Evolutionary conservation across 768 basidiomycete genomes (phyloP).

Genomic region (Tricholoma bakamatsutake): DNA sequence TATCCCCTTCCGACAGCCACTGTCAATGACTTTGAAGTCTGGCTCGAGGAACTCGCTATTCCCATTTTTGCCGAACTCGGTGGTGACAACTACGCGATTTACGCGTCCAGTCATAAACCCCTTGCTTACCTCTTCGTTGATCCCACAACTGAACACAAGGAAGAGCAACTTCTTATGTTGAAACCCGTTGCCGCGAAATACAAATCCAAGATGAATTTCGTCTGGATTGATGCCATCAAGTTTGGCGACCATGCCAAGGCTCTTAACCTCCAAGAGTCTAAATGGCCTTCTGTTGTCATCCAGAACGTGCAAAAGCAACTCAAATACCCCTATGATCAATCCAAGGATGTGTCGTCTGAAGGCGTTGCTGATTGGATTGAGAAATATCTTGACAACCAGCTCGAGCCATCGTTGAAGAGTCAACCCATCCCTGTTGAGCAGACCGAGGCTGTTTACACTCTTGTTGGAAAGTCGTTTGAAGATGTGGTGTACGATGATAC

Average conservation of each 20-base stretch:
- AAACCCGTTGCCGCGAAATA: constrained; percentile 73
- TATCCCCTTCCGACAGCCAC: constrained; percentile 53
- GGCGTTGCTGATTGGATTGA: constrained; percentile 54
- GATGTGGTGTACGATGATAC: constrained; percentile 76
- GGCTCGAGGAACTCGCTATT: constrained; percentile 78
- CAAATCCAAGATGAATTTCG: constrained; percentile 91
- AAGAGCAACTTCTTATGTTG: constrained; percentile 59
- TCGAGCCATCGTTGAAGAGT: constrained; percentile 85
- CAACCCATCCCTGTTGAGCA: constrained; percentile 81
- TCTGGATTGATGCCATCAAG: constrained; percentile 95
- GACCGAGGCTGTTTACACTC: constrained; percentile 71
- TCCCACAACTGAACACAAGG: constrained; percentile 59
- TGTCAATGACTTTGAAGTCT: constrained; percentile 60
- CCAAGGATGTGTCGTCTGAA: constrained; percentile 50
- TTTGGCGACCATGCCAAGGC: constrained; percentile 95
- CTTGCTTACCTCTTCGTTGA: constrained; percentile 95
- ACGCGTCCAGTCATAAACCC: constrained; percentile 78
- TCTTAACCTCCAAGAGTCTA: constrained; percentile 76
- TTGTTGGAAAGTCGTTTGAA: constrained; percentile 90
- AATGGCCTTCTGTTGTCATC: constrained; percentile 93
- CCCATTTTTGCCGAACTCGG: constrained; percentile 90
- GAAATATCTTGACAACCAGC: constrained; percentile 62
- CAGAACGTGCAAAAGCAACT: constrained; percentile 80
- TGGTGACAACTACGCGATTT: constrained; percentile 87
- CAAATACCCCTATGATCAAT: constrained; percentile 85